Evolutionary conservation across 2,329 filamentous ascomycete genomes (phyloP).

Genomic region (Aspergillus clavatus): DNA sequence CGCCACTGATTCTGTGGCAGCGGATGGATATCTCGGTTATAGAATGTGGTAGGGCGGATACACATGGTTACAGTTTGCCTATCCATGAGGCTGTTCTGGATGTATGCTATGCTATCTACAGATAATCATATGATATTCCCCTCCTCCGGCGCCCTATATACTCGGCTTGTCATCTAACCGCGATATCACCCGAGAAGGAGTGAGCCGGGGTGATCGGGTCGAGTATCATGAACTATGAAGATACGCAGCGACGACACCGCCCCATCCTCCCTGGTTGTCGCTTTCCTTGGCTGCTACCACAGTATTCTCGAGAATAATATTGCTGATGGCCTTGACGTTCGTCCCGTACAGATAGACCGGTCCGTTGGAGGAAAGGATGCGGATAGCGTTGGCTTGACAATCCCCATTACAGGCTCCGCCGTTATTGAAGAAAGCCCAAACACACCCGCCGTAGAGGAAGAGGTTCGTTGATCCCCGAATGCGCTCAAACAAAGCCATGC

Average conservation of each 20-base stretch:
- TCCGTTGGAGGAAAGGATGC: constrained; percentile 23
- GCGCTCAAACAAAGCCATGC: constrained; percentile 32
- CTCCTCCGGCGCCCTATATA: too few species aligned
- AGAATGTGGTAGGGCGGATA: too few species aligned
- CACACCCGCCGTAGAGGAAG: constrained; percentile 36
- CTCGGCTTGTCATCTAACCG: too few species aligned
- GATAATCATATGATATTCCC: too few species aligned
- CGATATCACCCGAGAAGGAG: too few species aligned
- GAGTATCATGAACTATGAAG: constrained; percentile 18
- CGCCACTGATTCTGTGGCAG: too few species aligned
- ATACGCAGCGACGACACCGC: constrained; percentile 32
- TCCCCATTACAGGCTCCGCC: constrained; percentile 28
- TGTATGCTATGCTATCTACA: too few species aligned
- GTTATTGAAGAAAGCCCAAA: constrained; percentile 41
- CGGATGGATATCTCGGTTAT: too few species aligned
- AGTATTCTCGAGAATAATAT: constrained; percentile 26
- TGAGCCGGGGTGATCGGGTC: too few species aligned
- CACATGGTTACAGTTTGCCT: too few species aligned
- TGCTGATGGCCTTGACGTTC: constrained; percentile 26
- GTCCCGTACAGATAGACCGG: constrained; percentile 27
- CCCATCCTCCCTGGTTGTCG: constrained; percentile 33
- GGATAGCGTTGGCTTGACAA: constrained; percentile 37
- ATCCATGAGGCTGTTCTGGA: too few species aligned
- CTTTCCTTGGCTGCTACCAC: constrained; percentile 20
- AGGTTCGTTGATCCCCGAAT: constrained; percentile 29